phyloP scores from a whole-genome alignment of 2,329 filamentous ascomycete species.

The Ophiosphaerella korrae region DNA sequence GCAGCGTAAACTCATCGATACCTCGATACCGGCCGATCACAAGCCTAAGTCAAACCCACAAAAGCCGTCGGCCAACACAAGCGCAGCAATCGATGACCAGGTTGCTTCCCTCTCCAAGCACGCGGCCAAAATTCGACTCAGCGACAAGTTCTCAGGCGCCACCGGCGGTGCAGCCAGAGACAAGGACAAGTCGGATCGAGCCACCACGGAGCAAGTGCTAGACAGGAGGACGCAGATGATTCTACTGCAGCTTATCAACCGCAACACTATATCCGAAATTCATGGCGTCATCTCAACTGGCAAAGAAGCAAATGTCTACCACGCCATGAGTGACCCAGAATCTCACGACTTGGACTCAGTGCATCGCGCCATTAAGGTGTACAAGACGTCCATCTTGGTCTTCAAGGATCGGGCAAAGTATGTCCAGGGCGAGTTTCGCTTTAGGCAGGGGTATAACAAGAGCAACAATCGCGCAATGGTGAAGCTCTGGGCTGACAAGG shows the following conservation, averaged over 20 bases:
- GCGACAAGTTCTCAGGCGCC: conserved; percentile 61
- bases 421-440: conserved; percentile 91
- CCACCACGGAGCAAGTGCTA: conserved; percentile 91
- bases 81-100: conserved; percentile 82
- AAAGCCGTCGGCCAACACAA: conserved; percentile 74
- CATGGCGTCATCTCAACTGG: conserved; percentile 95
- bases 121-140: conserved; percentile 82
- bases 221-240: conserved; percentile 96
- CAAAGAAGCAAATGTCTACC: conserved; percentile 98
- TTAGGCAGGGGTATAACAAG: conserved; percentile 90
- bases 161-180: conserved; percentile 55
- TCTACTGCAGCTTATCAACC: conserved; percentile 92
- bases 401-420: conserved; percentile 99
- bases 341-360: conserved; percentile 54
- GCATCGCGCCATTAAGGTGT: conserved; percentile 94
- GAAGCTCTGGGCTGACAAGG: conserved; percentile 98
- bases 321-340: conserved; percentile 70
- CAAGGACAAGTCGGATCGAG: conserved; percentile 89
- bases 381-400: conserved; percentile 96
- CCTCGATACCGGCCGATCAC: conserved; percentile 54
- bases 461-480: conserved; percentile 96
- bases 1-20: conserved; percentile 70
- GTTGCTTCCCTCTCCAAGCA: conserved; percentile 83
- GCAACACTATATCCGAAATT: conserved; percentile 84
- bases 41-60: conserved; percentile 74